These are phyloP conservation scores for Kurtzmaniella quercitrusa DNA, from an alignment of 1,139 yeast genomes.

Conservation along the genomic window DNA sequence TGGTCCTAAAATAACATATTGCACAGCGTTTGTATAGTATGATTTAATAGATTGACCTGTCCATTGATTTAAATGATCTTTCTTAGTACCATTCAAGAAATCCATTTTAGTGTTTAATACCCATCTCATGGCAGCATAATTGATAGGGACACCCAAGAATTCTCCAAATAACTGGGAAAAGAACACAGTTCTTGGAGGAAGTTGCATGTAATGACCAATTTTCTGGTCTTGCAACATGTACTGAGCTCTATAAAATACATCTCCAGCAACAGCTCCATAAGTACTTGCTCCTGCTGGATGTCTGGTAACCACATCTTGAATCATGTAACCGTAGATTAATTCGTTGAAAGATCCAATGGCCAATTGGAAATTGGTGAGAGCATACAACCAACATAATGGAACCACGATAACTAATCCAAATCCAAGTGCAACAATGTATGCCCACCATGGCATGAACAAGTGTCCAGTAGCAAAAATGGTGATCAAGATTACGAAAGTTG, in stretches of 20 bases:
- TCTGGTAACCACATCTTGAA: constrained; percentile 22
- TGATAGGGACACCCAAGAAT: constrained; percentile 47
- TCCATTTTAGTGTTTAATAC: constrained; percentile 36
- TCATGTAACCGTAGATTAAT: constrained; percentile 43
- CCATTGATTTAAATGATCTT: constrained; percentile 50
- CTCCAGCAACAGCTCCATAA: constrained; percentile 49
- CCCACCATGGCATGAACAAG: constrained; percentile 50
- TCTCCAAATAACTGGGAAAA: constrained; percentile 49
- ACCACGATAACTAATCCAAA: constrained; percentile 44
- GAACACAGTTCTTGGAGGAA: constrained; percentile 46
- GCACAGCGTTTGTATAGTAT: constrained; percentile 46
- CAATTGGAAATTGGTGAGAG: constrained; percentile 47
- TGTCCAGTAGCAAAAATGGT: constrained; percentile 31
- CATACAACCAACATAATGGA: constrained; percentile 49
- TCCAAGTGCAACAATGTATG: constrained; percentile 38
- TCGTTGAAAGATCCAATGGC: constrained; percentile 52
- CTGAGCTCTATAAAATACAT: constrained; percentile 54
- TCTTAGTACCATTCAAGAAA: constrained; percentile 32
- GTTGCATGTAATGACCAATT: constrained; percentile 45
- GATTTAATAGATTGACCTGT: constrained; percentile 42
- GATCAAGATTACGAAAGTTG: constrained; percentile 32
- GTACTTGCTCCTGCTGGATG: constrained; percentile 50
- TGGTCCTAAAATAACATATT: constrained; percentile 49
- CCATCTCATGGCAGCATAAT: constrained; percentile 46
- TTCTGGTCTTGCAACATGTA: constrained; percentile 46